A percentile compares a stretch with the other conserved stretches of the same genome.
phyloP scores from a whole-genome alignment of 2,329 filamentous ascomycete species.

The Tolypocladium amazonense region DNA sequence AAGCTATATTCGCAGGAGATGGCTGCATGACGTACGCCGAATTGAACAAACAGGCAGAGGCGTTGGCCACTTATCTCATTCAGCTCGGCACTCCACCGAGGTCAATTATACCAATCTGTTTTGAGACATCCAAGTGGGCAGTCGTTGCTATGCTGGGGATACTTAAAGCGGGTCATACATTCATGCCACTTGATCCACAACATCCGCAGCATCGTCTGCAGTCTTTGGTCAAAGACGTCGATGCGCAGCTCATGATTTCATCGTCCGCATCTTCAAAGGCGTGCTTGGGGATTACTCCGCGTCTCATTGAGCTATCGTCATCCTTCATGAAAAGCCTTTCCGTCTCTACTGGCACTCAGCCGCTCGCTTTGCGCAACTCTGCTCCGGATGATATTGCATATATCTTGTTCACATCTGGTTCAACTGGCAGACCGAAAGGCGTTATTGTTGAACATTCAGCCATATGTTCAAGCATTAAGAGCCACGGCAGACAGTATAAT shows the following conservation, averaged over 20 bases:
- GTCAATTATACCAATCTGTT: conserved; percentile 1
- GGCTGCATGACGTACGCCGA: conserved; percentile 27
- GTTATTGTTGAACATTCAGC: conserved; percentile 11
- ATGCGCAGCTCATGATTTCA: not conserved
- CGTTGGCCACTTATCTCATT: conserved; percentile 4
- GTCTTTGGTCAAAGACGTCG: not conserved
- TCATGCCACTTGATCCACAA: conserved; percentile 5
- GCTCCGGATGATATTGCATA: conserved; percentile 6
- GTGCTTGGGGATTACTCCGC: not conserved
- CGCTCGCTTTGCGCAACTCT: not conserved
- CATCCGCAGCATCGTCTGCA: conserved; percentile 1
- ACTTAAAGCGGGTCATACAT: conserved; percentile 7
- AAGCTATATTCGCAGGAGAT: conserved; percentile 30
- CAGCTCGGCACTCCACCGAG: conserved; percentile 8
- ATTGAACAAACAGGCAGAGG: conserved; percentile 7
- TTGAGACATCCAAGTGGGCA: conserved; percentile 5
- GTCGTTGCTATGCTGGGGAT: conserved; percentile 8
- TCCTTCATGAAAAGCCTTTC: not conserved
- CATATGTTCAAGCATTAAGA: not conserved
- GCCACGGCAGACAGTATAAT: conserved; percentile 1
- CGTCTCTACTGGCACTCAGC: not conserved
- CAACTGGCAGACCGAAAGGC: conserved; percentile 13
- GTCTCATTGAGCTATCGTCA: not conserved
- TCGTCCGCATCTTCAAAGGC: not conserved
- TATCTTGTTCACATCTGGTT: conserved; percentile 14